Evolutionary conservation across 257 asterid genomes (phyloP).

Genomic region (Penstemon newberryi): DNA sequence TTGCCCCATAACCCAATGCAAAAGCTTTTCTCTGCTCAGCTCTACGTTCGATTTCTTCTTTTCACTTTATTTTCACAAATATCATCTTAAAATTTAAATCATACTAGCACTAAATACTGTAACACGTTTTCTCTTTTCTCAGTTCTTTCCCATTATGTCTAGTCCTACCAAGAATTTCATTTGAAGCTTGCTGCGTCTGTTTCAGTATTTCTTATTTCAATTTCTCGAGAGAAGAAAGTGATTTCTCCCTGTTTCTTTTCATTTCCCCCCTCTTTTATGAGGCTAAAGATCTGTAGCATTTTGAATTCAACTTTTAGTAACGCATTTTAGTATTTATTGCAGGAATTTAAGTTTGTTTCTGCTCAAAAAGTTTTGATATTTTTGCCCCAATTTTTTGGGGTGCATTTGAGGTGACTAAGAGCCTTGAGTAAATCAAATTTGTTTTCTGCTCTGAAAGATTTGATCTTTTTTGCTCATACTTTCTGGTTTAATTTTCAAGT

Average conservation of each 20-base stretch:
- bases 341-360: neutral
- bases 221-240: neutral
- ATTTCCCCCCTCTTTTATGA: neutral
- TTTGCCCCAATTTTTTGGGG: too few relatives aligned
- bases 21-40: neutral
- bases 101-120: neutral
- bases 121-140: neutral
- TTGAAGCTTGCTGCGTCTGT: neutral
- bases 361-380: neutral
- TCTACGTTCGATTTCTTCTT: neutral
- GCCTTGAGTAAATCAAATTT: too few relatives aligned
- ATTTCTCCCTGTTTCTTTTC: conserved; percentile 6
- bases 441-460: conserved; percentile 2
- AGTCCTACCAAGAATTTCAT: neutral
- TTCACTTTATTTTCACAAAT: neutral
- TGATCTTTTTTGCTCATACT: conserved; percentile 26
- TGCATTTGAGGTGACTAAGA: too few relatives aligned
- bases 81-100: neutral
- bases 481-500: conserved; percentile 27
- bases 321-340: neutral
- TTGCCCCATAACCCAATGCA: neutral
- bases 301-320: conserved; percentile 15
- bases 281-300: too few relatives aligned
- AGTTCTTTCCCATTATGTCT: neutral
- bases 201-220: neutral